These are phyloP conservation scores for Diutina catenulata DNA, from an alignment of 1,139 yeast genomes.

Conservation along the genomic window DNA sequence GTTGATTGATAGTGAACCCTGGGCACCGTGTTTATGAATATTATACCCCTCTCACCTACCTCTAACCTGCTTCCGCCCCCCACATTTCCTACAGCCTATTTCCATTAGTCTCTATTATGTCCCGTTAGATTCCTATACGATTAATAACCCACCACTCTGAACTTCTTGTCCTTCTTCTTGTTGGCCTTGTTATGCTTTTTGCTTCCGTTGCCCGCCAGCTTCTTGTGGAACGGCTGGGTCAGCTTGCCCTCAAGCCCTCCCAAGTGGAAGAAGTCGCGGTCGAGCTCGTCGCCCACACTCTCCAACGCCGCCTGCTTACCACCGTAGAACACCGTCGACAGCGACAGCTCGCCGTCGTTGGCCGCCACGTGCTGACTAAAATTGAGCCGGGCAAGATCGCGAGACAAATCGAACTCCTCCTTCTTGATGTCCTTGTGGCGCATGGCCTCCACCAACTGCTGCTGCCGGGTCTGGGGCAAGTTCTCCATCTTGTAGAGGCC, in stretches of 20 bases:
- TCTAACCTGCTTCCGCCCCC: too few relatives aligned
- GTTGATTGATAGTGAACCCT: too few relatives aligned
- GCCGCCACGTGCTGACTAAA: conserved; percentile 61
- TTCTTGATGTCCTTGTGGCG: conserved; percentile 36
- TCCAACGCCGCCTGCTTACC: conserved; percentile 74
- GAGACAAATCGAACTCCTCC: conserved; percentile 50
- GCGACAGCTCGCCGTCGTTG: conserved; percentile 22
- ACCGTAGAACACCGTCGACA: conserved; percentile 40
- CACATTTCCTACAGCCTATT: too few relatives aligned
- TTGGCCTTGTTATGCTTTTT: conserved; percentile 78
- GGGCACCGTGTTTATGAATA: too few relatives aligned
- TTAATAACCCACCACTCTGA: conserved; percentile 31
- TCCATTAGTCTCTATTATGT: too few relatives aligned
- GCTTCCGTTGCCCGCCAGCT: conserved; percentile 11
- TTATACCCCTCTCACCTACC: too few relatives aligned
- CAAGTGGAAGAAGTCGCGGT: conserved; percentile 72
- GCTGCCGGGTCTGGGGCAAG: conserved; percentile 61
- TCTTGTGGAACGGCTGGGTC: conserved; percentile 63
- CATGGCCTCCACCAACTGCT: conserved; percentile 57
- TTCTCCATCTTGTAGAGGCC: conserved; percentile 55
- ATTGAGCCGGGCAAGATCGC: conserved; percentile 59
- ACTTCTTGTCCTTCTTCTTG: conserved; percentile 48
- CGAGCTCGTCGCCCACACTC: conserved; percentile 70
- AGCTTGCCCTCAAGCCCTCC: conserved; percentile 51
- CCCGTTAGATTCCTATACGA: too few relatives aligned